Base-by-base conservation (phyloP, 208 protist genomes). In the Trypanosoma congolense region DNA sequence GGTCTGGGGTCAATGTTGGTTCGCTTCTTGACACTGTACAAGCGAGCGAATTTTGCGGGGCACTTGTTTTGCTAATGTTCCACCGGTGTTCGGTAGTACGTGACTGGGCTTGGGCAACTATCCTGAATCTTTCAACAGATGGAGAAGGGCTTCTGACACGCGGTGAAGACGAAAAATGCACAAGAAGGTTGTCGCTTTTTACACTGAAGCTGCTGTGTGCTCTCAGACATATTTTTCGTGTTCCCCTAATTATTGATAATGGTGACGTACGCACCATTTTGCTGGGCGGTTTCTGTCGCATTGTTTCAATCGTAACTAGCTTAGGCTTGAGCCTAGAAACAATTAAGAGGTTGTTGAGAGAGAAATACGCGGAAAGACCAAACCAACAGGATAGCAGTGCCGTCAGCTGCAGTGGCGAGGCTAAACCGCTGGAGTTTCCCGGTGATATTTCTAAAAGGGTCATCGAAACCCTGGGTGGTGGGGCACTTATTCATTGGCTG, bases 391-490 rank as follows among this genome's bases (percentile, higher is more conserved):
- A 50, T 28, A 16, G 28, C 50, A 55, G 19, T 21, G 25, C 10
- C 12, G 10, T 6, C 24, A 9, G 19, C 21, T 8, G 3, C 9
- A 28, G 22, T 10, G 18, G 41, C 12, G 33, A 16, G 12, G 9
- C 33, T 38, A 6, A 38, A 6, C 9, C 33, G 33, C 6, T 38
- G 33, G 6, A 16, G 12, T 6, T 12, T 38, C 33, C 12, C 6
- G 33, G 9, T 38, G 9, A 38, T 6, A 46, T 61, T 5, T 45
- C 59, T 19, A 25, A 21, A 38, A 24, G 52, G 10, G 71, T 69
- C 16, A 42, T 75, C 14, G 49, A 85, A 35, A 52, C 86, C 31
- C 80, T 92, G 9, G 84, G 80, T 22, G 84, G 84, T 36, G 80
- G 64, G 31, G 54, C 85, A 46, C 24, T 79, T 18, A 42, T 83